Conservation (phyloP, 2,329 filamentous ascomycete species). For the Chalaropsis thielavioides region DNA sequence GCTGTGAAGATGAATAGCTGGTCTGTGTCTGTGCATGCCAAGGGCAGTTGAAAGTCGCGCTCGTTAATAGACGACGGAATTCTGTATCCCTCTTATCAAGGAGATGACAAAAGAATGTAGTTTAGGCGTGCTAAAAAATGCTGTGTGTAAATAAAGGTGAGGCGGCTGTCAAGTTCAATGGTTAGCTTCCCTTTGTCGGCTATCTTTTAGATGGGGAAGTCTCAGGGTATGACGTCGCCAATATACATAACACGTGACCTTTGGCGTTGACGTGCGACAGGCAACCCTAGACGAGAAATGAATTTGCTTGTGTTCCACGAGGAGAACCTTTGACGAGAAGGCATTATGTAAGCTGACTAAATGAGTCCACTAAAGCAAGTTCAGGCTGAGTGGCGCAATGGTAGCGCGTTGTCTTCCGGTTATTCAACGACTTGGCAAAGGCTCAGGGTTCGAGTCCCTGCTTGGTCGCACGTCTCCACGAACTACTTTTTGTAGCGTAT, state of each 20-base stretch:
- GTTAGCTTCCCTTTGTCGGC: background rate
- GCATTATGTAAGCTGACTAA: background rate
- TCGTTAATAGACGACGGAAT: too few species aligned
- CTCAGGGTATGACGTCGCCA: background rate
- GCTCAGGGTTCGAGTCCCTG: conserved; percentile 1
- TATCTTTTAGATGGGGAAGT: background rate
- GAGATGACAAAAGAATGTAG: too few species aligned
- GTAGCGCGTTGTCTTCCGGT: conserved; percentile 6
- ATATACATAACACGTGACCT: background rate
- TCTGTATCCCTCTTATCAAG: too few species aligned
- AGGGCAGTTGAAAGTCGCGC: background rate
- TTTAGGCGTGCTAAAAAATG: too few species aligned
- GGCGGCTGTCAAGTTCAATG: background rate
- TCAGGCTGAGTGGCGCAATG: conserved; percentile 7
- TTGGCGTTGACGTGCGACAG: background rate
- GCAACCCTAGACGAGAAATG: background rate
- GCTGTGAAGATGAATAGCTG: background rate
- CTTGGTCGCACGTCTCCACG: background rate
- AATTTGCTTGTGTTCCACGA: too few species aligned
- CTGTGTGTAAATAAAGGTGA: background rate
- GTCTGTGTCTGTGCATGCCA: conserved; percentile 2
- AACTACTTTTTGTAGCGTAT: background rate
- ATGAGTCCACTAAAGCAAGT: background rate
- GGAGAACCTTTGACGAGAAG: background rate
- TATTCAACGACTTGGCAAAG: conserved; percentile 4